Conservation (phyloP, 1,139 yeast genomes). For the Saccharomyces pastorianus region DNA sequence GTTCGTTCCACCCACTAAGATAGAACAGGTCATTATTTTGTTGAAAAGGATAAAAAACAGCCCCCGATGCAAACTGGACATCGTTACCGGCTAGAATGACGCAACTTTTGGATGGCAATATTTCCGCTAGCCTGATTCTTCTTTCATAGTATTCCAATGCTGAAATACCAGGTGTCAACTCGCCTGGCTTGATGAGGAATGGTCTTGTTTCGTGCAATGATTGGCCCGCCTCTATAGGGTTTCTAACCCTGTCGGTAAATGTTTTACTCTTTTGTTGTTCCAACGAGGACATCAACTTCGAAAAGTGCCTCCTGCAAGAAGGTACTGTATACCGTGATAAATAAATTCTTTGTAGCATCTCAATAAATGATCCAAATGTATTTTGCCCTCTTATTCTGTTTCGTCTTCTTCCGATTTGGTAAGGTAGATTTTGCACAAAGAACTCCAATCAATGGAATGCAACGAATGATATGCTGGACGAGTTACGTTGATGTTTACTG, state of each 20-base stretch:
- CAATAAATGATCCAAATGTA: neutral
- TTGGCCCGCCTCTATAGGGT: slow-evolving; percentile 53
- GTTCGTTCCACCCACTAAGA: slow-evolving; percentile 89
- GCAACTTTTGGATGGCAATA: slow-evolving; percentile 55
- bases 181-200: slow-evolving; percentile 61
- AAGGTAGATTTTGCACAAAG: neutral
- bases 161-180: slow-evolving; percentile 79
- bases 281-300: neutral
- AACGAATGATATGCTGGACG: neutral
- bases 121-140: slow-evolving; percentile 47
- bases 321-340: neutral
- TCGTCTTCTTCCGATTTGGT: neutral
- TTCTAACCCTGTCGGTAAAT: slow-evolving; percentile 12
- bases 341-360: neutral
- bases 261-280: neutral
- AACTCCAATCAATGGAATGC: neutral
- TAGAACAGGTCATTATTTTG: slow-evolving; percentile 85
- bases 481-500: neutral
- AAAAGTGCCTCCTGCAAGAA: neutral
- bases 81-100: slow-evolving; percentile 70
- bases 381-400: neutral
- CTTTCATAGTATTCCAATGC: slow-evolving; percentile 76
- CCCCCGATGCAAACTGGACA: slow-evolving; percentile 73
- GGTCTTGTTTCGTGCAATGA: slow-evolving; percentile 84
- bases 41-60: slow-evolving; percentile 85